Evolutionary conservation across 78 protist species (phyloP), one percentile per base, ranked within the genome.

Genomic region (Dictyostelium purpureum): DNA sequence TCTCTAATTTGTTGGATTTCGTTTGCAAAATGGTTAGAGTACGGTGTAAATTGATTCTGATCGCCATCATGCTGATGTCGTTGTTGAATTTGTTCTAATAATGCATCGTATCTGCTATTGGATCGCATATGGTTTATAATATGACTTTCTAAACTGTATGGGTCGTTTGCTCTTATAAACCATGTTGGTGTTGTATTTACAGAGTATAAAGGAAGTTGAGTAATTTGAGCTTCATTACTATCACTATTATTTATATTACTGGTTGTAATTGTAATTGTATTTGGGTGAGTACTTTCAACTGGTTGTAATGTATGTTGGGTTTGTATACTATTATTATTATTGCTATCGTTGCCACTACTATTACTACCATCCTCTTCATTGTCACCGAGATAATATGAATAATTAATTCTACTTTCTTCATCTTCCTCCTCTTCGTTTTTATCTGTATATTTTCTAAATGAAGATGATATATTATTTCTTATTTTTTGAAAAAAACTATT

Each of bases 151-250:
- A 73, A 45, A 47, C 59, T 73, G 26, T 73, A 38, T 31, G 43
- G 71, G 33, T 63, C 47, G 19, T 28, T 73, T 45, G 79, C n/a
- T 45, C 79, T 45, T 21, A 73, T 6, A 9, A 45, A 35, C 79
- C 79, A 73, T 38, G 79, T 18, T 28, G 47, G 59, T 33, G 56
- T 28, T 45, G 79, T n/a, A 73, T 73, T 40, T 28, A 73, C 28
- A 4, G 79, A 73, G 28, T 73, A 73, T 73, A 73, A 73, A 28
- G 79, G 79, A 16, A 73, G 7, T 45, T 73, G 79, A 4, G 40
- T 11, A 12, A 0, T 9, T 40, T 69, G 47, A 11, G 18, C 33
- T 42, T 24, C 37, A 40, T 19, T 69, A 19, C 40, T 19, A 18
- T 38, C 6, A 37, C 31, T 69, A 69, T 69, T 69, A 24, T 69